phyloP scores from a whole-genome alignment of 2,329 filamentous ascomycete species.

The Trichophyton simii region DNA sequence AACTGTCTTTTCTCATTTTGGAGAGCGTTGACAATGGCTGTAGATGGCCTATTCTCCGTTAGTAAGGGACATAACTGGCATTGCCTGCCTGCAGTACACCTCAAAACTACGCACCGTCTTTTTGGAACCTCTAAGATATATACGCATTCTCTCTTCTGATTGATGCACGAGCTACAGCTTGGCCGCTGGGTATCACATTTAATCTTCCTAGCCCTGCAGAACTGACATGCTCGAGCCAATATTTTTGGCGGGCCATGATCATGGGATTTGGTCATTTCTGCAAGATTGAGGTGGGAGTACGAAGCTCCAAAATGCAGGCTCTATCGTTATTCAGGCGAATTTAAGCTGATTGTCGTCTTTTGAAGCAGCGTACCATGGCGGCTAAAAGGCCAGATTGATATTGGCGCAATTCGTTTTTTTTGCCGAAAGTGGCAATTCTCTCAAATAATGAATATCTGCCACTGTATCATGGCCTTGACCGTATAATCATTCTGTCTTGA shows the following conservation, averaged over 20 bases:
- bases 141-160: slow-evolving; percentile 15
- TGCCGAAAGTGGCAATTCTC: background rate
- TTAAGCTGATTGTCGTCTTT: background rate
- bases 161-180: slow-evolving; percentile 24
- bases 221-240: slow-evolving; percentile 22
- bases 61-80: background rate
- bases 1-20: slow-evolving; percentile 12
- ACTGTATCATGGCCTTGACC: background rate
- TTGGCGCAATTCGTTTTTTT: background rate
- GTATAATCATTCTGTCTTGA: background rate
- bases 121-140: slow-evolving; percentile 15
- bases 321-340: background rate
- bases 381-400: background rate
- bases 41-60: slow-evolving; percentile 11
- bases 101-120: slow-evolving; percentile 11
- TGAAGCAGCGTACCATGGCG: background rate
- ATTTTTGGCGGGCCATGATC: slow-evolving; percentile 13
- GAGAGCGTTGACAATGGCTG: slow-evolving; percentile 14
- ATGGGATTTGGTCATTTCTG: slow-evolving; percentile 10
- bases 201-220: slow-evolving; percentile 25
- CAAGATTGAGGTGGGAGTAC: background rate
- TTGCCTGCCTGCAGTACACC: background rate
- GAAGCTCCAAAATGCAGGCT: background rate
- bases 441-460: background rate
- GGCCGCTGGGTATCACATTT: slow-evolving; percentile 26